A percentile compares a stretch with the other conserved stretches of the same genome.
These are phyloP conservation scores for Fusarium denticulatum DNA, from an alignment of 2,329 filamentous ascomycete genomes.

Conservation along the genomic window DNA sequence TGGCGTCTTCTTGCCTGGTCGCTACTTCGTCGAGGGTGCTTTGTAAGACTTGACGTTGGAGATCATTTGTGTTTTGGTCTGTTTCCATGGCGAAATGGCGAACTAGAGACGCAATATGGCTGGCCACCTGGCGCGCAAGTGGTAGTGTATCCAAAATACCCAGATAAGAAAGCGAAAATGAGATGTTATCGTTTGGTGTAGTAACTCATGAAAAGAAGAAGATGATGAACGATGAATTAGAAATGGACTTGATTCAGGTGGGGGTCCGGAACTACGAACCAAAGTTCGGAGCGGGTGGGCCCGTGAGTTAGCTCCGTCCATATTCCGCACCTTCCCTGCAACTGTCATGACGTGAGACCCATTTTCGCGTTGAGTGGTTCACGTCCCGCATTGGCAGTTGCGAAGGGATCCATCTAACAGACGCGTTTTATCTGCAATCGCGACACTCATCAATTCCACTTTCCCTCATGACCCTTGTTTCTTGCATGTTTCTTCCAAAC, in stretches of 20 bases:
- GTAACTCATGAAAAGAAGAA: background rate
- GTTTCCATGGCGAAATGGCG: conserved; percentile 35
- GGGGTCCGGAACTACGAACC: background rate
- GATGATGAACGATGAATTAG: conserved; percentile 4
- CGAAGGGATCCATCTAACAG: background rate
- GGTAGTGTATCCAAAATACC: background rate
- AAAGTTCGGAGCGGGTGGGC: background rate
- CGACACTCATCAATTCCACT: conserved; percentile 23
- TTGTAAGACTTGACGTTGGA: conserved; percentile 55
- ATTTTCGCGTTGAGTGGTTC: conserved; percentile 40
- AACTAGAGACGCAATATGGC: too few relatives aligned
- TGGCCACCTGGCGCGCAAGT: background rate
- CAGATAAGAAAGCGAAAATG: background rate
- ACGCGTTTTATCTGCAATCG: conserved; percentile 34
- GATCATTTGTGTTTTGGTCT: conserved; percentile 38
- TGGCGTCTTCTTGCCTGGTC: conserved; percentile 34
- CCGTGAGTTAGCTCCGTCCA: conserved; percentile 1
- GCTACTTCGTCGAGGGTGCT: conserved; percentile 57
- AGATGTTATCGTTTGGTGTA: background rate
- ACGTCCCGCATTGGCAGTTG: conserved; percentile 27
- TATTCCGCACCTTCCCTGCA: conserved; percentile 10
- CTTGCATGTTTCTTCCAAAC: background rate
- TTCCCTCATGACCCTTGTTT: conserved; percentile 8
- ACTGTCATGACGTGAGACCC: conserved; percentile 31
- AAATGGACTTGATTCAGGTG: conserved; percentile 6